Base-by-base conservation (phyloP, 2,329 filamentous ascomycete species). In the Thielaviopsis euricoi region DNA sequence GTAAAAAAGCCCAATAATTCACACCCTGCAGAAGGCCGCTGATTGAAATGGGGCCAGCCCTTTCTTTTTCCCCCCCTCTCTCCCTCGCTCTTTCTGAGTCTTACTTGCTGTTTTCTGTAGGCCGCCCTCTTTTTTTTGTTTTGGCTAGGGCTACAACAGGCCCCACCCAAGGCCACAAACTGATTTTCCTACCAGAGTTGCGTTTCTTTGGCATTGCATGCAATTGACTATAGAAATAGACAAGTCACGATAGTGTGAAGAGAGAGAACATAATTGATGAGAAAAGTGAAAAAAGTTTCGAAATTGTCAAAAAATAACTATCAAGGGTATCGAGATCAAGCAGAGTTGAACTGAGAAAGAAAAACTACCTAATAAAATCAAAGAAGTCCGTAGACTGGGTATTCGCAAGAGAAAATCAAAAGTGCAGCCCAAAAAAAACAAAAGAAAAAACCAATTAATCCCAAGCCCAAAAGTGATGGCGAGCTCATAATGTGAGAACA, bases 231-330 rank as follows among this genome's bases (percentile, higher is more conserved):
- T n/a, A n/a, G n/a, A 49, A 49, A 19, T 19, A 49, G 46, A 49
- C 15, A 17, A 48, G 43, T 17, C 6, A 56, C 15, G 26, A 19
- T 21, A 50, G 25, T 22, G 49, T 48, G 10, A 10, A n/a, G 26
- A 7, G 7, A 56, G 48, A 26, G 46, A 21, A 60, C 46, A 60
- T 55, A n/a, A n/a, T n/a, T n/a, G n/a, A n/a, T 56, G 21, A 60
- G 22, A 56, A 46, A 57, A 59, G 50, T 22, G 50, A 53, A 46
- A 26, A 58, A 19, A 29, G 43, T 33, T 26, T 43, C 29, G 56
- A 26, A 26, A 26, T 26, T 26, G 7, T 26, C 25, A 26, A 26
- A 26, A 26, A 26, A 26, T 7, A 3, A 26, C n/a, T n/a, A n/a
- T n/a, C 4, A 26, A 22, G 52, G 52, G 52, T 58, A 54, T 51